Evolutionary conservation across 768 basidiomycete species (phyloP).

Genomic region (Pisolithus tinctorius): DNA sequence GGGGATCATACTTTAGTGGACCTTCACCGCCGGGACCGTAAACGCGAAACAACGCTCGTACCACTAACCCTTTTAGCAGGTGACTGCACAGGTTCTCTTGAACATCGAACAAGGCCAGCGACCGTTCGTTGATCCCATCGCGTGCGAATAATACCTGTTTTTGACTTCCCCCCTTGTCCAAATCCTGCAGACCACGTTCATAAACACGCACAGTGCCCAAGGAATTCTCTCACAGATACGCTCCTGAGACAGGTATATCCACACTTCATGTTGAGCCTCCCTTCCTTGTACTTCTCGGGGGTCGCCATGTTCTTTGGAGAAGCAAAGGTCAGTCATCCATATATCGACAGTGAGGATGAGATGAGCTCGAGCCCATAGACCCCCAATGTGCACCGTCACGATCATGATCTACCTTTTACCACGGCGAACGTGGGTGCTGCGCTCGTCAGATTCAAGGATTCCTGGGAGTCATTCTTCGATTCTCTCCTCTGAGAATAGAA

Average conservation of each 20-base stretch:
- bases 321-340: conserved; percentile 69
- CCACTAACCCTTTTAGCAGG: conserved; percentile 48
- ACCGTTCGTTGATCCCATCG: conserved; percentile 10
- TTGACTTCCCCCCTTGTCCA: conserved; percentile 12
- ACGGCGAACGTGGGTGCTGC: conserved; percentile 47
- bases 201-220: conserved; percentile 11
- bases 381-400: conserved; percentile 1
- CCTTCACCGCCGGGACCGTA: conserved; percentile 42
- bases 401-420: neutral
- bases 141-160: conserved; percentile 16
- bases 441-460: conserved; percentile 52
- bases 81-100: conserved; percentile 17
- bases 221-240: conserved; percentile 28
- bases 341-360: conserved; percentile 41
- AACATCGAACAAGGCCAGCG: conserved; percentile 9
- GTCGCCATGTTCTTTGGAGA: conserved; percentile 72
- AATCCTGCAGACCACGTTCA: conserved; percentile 8
- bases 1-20: conserved; percentile 44
- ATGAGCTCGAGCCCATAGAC: conserved; percentile 16
- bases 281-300: conserved; percentile 72
- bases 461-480: conserved; percentile 51
- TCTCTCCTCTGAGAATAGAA: too few relatives aligned
- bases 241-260: conserved; percentile 40
- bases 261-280: conserved; percentile 58
- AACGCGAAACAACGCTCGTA: conserved; percentile 48